A percentile compares a stretch with the other conserved stretches of the same genome.
These are phyloP conservation scores for Aspergillus sp. DNA, from an alignment of 2,329 filamentous ascomycete species.

Conservation along the genomic window DNA sequence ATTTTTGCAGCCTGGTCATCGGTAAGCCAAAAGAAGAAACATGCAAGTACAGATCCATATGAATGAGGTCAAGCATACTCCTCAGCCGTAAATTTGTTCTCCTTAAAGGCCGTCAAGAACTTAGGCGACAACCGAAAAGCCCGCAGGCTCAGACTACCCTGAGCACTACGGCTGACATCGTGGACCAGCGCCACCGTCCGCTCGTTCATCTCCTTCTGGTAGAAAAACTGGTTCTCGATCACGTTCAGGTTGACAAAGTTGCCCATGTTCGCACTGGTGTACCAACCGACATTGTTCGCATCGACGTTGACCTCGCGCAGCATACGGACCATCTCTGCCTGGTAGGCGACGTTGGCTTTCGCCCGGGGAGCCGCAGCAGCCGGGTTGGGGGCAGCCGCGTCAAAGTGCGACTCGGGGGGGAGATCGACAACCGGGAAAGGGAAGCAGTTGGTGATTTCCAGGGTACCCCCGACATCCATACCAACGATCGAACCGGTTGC, in stretches of 20 bases:
- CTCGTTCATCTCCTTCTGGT: slow-evolving; percentile 87
- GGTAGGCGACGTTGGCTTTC: slow-evolving; percentile 81
- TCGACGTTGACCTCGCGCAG: slow-evolving; percentile 96
- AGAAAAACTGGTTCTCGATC: slow-evolving; percentile 96
- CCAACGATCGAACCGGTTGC: slow-evolving; percentile 88
- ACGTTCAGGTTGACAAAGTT: slow-evolving; percentile 94
- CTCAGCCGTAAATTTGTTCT: slow-evolving; percentile 95
- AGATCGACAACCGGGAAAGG: slow-evolving; percentile 80
- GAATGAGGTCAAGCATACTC: slow-evolving; percentile 51
- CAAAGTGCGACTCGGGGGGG: slow-evolving; percentile 64
- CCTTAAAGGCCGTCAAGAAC: slow-evolving; percentile 89
- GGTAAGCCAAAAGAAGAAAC: slow-evolving; percentile 5
- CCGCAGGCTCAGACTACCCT: slow-evolving; percentile 79
- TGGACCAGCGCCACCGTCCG: slow-evolving; percentile 82
- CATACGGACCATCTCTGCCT: slow-evolving; percentile 95
- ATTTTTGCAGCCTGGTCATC: slow-evolving; percentile 72
- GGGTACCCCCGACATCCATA: slow-evolving; percentile 72
- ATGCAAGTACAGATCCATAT: too few relatives aligned
- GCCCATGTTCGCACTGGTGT: slow-evolving; percentile 96
- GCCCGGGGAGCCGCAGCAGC: slow-evolving; percentile 84
- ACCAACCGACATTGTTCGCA: slow-evolving; percentile 96
- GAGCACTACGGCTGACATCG: slow-evolving; percentile 89
- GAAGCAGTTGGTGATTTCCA: slow-evolving; percentile 93
- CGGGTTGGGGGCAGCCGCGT: slow-evolving; percentile 56
- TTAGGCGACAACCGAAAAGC: slow-evolving; percentile 81